These are phyloP conservation scores for Boletus pseudo-olivaceus DNA, from an alignment of 768 basidiomycete species.

Conservation along the genomic window DNA sequence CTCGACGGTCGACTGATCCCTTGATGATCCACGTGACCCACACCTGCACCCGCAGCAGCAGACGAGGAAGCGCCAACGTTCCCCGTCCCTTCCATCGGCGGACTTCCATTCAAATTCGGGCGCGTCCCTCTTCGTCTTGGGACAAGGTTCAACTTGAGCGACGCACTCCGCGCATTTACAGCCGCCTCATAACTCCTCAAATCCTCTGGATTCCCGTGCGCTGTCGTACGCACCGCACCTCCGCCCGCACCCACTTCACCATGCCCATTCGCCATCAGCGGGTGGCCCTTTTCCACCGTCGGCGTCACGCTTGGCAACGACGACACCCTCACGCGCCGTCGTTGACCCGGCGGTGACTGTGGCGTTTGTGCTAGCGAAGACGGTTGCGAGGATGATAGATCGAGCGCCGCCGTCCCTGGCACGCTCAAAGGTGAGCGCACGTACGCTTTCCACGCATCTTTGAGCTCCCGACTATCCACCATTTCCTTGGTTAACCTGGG, in stretches of 20 bases:
- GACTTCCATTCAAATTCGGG: constrained; percentile 15
- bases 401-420: constrained; percentile 17
- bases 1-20: constrained; percentile 36
- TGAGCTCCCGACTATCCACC: constrained; percentile 47
- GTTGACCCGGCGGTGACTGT: constrained; percentile 28
- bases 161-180: constrained; percentile 63
- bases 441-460: constrained; percentile 74
- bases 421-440: constrained; percentile 62
- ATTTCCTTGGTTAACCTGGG: constrained; percentile 32
- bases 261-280: constrained; percentile 17
- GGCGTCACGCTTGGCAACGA: constrained; percentile 75
- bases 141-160: constrained; percentile 54
- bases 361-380: constrained; percentile 17
- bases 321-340: constrained; percentile 53
- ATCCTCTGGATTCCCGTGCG: constrained; percentile 55
- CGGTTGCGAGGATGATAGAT: constrained; percentile 7
- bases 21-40: constrained; percentile 15
- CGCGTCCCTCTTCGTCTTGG: constrained; percentile 36
- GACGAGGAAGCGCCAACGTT: not conserved
- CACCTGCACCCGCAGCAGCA: not conserved
- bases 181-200: constrained; percentile 72
- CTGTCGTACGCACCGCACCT: constrained; percentile 36
- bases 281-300: constrained; percentile 29
- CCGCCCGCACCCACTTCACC: constrained; percentile 19
- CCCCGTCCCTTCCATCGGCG: constrained; percentile 7